Conservation (phyloP, 202 grass and related monocot genomes). For the Schoenoplectus tabernaemontani region DNA sequence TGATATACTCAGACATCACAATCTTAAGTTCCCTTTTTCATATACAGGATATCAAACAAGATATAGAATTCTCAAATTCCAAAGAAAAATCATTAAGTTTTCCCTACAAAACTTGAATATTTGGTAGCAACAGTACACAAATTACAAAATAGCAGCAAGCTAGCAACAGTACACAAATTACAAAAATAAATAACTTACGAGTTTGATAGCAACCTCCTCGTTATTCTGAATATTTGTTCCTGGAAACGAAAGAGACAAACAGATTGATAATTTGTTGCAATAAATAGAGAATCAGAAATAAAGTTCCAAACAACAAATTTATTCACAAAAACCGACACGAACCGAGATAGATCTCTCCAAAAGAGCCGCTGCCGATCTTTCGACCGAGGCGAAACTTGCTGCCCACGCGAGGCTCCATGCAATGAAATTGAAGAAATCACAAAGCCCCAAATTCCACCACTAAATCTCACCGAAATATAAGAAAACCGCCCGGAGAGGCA, state of each 20-base stretch:
- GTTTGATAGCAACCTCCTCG: constrained; percentile 78
- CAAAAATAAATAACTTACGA: constrained; percentile 36
- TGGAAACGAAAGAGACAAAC: constrained; percentile 15
- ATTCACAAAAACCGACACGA: not conserved
- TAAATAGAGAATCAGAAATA: not conserved
- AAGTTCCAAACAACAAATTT: constrained; percentile 19
- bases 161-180: too few species aligned
- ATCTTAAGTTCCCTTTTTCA: not conserved
- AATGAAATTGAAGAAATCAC: constrained; percentile 3
- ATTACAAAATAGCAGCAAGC: too few species aligned
- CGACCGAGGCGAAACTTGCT: constrained; percentile 79
- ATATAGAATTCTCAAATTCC: not conserved
- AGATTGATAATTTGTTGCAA: constrained; percentile 7
- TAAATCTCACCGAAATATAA: too few species aligned
- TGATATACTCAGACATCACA: not conserved
- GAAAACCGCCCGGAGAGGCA: too few species aligned
- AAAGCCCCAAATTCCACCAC: not conserved
- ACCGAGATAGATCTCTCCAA: constrained; percentile 90
- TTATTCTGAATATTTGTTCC: constrained; percentile 76
- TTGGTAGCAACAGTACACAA: too few species aligned
- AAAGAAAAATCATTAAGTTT: not conserved
- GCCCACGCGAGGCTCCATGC: constrained; percentile 74
- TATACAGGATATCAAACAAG: not conserved
- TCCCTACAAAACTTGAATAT: not conserved
- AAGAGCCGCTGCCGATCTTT: constrained; percentile 82